Evolutionary conservation across 805 yeast genomes (phyloP).

Genomic region (Maudiozyma turicensis): DNA sequence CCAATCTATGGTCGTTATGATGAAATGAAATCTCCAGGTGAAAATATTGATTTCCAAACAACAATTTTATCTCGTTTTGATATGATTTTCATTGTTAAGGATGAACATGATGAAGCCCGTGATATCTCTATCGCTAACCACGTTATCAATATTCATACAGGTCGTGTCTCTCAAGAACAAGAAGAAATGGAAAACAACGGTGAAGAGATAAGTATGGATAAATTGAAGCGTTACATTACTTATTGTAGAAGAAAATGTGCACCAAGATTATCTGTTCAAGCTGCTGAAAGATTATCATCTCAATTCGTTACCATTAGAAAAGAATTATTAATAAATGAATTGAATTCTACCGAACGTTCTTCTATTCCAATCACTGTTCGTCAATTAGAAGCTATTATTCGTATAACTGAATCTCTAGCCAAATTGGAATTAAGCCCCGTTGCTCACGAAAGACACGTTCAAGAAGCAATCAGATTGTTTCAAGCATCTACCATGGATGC

Average conservation of each 20-base stretch:
- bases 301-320: slow-evolving; percentile 88
- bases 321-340: slow-evolving; percentile 70
- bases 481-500: slow-evolving; percentile 98
- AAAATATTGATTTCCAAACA: slow-evolving; percentile 94
- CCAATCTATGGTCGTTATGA: slow-evolving; percentile 96
- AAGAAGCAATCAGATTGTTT: slow-evolving; percentile 88
- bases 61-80: slow-evolving; percentile 95
- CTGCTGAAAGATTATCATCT: slow-evolving; percentile 81
- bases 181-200: slow-evolving; percentile 43
- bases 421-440: slow-evolving; percentile 74
- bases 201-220: slow-evolving; percentile 82
- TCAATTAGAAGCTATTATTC: slow-evolving; percentile 93
- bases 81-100: slow-evolving; percentile 95
- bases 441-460: slow-evolving; percentile 83
- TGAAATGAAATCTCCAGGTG: slow-evolving; percentile 93
- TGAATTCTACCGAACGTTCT: slow-evolving; percentile 75
- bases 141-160: slow-evolving; percentile 91
- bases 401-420: slow-evolving; percentile 91
- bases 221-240: slow-evolving; percentile 85
- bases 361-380: slow-evolving; percentile 96
- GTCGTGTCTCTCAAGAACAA: slow-evolving; percentile 38
- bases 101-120: slow-evolving; percentile 78
- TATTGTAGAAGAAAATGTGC: slow-evolving; percentile 88
- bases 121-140: slow-evolving; percentile 89
- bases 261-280: slow-evolving; percentile 80